Evolutionary conservation across 2,329 filamentous ascomycete species (phyloP), one percentile per base, ranked within the genome.

Genomic region (Phoma herbarum): DNA sequence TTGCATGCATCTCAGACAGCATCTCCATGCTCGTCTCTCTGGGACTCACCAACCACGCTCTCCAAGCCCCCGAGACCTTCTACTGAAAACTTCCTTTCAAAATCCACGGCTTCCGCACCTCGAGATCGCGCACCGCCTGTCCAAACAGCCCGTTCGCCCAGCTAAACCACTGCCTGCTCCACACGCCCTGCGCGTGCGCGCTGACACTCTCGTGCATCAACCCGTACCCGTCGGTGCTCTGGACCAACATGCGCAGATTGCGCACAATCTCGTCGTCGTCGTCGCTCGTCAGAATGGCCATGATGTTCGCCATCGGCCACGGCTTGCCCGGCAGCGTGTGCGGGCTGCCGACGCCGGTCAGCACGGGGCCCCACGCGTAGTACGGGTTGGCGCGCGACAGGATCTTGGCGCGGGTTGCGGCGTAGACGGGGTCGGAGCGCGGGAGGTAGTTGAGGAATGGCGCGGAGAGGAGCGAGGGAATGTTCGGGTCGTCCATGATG

Each of bases 401-500:
- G 3, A 83, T 70, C 52, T 80, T 74, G 4, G 65, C 60, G 10
- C 82, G 76, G 0, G 82, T 84, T 54, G 77, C 77, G 28, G 75
- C 74, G 55, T 84, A 83, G 16, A 81, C 70, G 1, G 66, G 52
- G 55, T 83, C 79, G 31, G 39, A 33, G 4, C 59, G 49, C 5
- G 77, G 66, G 0, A 79, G 64, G 60, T 87, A 90, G 8, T 85
- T 84, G 29, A 90, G 77, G 62, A 89, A 86, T 0, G 88, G 88
- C 12, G 88, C 83, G 0, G 86, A 85, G 20, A 91, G 80, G 1
- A 91, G 80, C 16, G 85, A 88, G 0, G 89, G 88, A 41, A 91
- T 83, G 62, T 91, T 91, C 10, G 89, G 87, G 55, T 91, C 88
- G 68, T 91, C 89, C 88, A 90, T 90, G 18, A 88, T 77, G 63